Evolutionary conservation across 2,329 filamentous ascomycete genomes (phyloP).

Genomic region (Blastomyces gilchristii): DNA sequence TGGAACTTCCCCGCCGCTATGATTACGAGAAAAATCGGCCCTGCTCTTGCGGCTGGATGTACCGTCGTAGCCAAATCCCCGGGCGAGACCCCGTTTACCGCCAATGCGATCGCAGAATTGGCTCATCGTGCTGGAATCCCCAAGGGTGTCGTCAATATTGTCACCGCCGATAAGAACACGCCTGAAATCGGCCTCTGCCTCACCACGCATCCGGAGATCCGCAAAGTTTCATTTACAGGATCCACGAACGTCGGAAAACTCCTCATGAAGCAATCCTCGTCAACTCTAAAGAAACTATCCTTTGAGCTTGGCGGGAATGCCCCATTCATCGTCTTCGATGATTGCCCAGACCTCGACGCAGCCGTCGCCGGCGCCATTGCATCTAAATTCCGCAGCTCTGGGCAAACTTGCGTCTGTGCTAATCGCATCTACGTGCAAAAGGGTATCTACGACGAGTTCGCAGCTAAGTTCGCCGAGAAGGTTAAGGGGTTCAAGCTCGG

Average conservation of each 20-base stretch:
- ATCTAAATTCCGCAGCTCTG: conserved; percentile 87
- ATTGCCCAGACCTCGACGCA: conserved; percentile 68
- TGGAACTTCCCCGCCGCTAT: conserved; percentile 54
- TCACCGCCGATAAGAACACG: conserved; percentile 72
- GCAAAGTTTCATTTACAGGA: conserved; percentile 91
- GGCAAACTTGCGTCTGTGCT: conserved; percentile 89
- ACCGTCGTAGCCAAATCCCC: conserved; percentile 89
- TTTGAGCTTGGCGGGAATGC: conserved; percentile 93
- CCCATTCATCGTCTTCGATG: conserved; percentile 94
- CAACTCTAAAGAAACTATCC: conserved; percentile 74
- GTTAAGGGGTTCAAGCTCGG: conserved; percentile 42
- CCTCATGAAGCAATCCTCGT: conserved; percentile 81
- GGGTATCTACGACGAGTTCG: conserved; percentile 45
- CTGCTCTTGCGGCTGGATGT: conserved; percentile 79
- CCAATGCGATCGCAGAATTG: conserved; percentile 77
- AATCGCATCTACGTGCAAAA: conserved; percentile 46
- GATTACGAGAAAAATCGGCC: conserved; percentile 43
- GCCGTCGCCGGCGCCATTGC: conserved; percentile 75
- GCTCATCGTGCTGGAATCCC: conserved; percentile 80
- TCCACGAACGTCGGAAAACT: conserved; percentile 56
- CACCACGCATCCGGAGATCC: conserved; percentile 64
- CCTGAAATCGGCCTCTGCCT: conserved; percentile 65
- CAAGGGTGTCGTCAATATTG: conserved; percentile 78
- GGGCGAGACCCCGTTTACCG: conserved; percentile 83
- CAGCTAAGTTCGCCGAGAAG: conserved; percentile 44